phyloP scores from a whole-genome alignment of 1,139 yeast species.

The Komagataea norvegica region DNA sequence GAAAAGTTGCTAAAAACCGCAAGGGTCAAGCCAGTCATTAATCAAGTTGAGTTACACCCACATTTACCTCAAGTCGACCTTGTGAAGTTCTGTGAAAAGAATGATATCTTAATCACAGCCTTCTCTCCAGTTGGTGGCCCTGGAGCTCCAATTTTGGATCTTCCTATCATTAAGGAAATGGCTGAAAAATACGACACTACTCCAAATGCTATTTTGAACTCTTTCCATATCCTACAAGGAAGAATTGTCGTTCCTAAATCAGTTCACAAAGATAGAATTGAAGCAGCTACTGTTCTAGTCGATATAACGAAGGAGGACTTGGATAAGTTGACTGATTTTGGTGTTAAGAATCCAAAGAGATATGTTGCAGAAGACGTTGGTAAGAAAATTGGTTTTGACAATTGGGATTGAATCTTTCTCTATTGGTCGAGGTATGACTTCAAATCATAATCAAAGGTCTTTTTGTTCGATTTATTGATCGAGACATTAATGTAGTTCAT shows the following conservation, averaged over 20 bases:
- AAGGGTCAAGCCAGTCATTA: slow-evolving; percentile 43
- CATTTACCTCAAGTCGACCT: slow-evolving; percentile 50
- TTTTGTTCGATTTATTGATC: too few relatives aligned
- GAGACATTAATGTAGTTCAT: too few relatives aligned
- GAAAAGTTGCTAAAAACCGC: slow-evolving; percentile 41
- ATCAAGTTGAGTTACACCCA: slow-evolving; percentile 61
- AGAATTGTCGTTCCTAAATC: slow-evolving; percentile 55
- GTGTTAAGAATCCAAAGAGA: slow-evolving; percentile 40
- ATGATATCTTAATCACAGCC: slow-evolving; percentile 48
- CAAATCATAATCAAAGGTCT: too few relatives aligned
- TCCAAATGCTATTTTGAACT: slow-evolving; percentile 44
- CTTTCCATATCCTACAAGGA: slow-evolving; percentile 52
- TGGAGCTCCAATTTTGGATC: slow-evolving; percentile 48
- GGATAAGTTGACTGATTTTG: slow-evolving; percentile 38
- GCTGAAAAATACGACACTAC: slow-evolving; percentile 42
- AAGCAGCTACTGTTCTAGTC: slow-evolving; percentile 35
- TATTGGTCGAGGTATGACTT: too few relatives aligned
- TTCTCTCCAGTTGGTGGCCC: slow-evolving; percentile 58
- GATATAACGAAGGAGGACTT: slow-evolving; percentile 42
- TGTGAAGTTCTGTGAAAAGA: slow-evolving; percentile 37
- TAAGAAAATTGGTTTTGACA: slow-evolving; percentile 17
- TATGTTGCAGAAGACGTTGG: slow-evolving; percentile 31
- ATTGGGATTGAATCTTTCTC: too few relatives aligned
- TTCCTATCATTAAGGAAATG: slow-evolving; percentile 37
- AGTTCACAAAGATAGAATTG: slow-evolving; percentile 31